These are phyloP conservation scores for Eimeria falciformis DNA, from an alignment of 169 alveolate species.

Conservation along the genomic window DNA sequence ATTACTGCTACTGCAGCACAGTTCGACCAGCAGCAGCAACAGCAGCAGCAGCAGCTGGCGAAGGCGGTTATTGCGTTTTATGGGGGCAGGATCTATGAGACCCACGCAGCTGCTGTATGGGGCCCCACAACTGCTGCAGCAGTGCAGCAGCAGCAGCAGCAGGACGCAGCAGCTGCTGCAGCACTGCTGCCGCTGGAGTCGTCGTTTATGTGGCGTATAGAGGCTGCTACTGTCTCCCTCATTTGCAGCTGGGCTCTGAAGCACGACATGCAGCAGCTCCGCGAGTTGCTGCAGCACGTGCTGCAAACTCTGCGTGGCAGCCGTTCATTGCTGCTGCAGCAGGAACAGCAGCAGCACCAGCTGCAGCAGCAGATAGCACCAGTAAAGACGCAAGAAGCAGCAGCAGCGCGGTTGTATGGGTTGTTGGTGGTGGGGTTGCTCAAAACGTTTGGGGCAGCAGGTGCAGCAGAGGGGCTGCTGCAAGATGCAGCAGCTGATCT, in stretches of 20 bases:
- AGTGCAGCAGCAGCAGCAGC: slow-evolving; percentile 39
- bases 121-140: slow-evolving; percentile 4
- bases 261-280: slow-evolving; percentile 51
- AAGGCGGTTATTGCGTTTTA: background rate
- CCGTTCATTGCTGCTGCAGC: slow-evolving; percentile 45
- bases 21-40: slow-evolving; percentile 25
- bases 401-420: slow-evolving; percentile 10
- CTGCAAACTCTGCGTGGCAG: slow-evolving; percentile 35
- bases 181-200: slow-evolving; percentile 16
- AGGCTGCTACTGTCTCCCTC: slow-evolving; percentile 37
- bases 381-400: slow-evolving; percentile 33
- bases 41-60: slow-evolving; percentile 38
- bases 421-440: background rate
- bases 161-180: slow-evolving; percentile 49
- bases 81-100: slow-evolving; percentile 20
- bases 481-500: slow-evolving; percentile 56
- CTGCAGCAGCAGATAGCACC: slow-evolving; percentile 29
- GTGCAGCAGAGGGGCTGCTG: slow-evolving; percentile 43
- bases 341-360: slow-evolving; percentile 18
- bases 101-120: slow-evolving; percentile 35
- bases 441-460: background rate
- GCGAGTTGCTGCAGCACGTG: slow-evolving; percentile 18
- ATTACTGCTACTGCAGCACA: slow-evolving; percentile 4
- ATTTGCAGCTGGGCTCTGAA: slow-evolving; percentile 51
- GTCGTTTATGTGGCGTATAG: slow-evolving; percentile 9